Evolutionary conservation across 2,329 filamentous ascomycete genomes (phyloP).

Genomic region (Hypoxylon rubiginosum): DNA sequence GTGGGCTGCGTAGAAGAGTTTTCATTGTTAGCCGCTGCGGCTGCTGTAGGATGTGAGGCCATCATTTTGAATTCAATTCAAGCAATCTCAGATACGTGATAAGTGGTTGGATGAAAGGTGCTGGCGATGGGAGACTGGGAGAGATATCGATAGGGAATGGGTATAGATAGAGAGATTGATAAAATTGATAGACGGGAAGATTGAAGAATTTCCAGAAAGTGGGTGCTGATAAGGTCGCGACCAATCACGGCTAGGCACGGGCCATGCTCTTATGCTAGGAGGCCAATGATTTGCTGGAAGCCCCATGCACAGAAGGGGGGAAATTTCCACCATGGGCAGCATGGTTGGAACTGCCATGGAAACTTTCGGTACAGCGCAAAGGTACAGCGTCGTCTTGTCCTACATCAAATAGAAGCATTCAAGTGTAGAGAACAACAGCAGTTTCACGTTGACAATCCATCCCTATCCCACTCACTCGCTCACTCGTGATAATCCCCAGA

Average conservation of each 20-base stretch:
- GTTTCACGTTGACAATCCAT: conserved; percentile 15
- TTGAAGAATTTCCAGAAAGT: conserved; percentile 45
- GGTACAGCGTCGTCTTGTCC: conserved; percentile 7
- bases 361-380: conserved; percentile 18
- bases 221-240: conserved; percentile 40
- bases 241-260: conserved; percentile 33
- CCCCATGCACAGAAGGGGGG: conserved; percentile 35
- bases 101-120: conserved; percentile 22
- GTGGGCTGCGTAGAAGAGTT: conserved; percentile 84
- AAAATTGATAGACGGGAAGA: conserved; percentile 40
- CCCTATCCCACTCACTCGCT: not conserved
- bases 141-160: conserved; percentile 43
- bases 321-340: conserved; percentile 35
- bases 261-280: conserved; percentile 29
- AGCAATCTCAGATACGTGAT: conserved; percentile 26
- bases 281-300: conserved; percentile 22
- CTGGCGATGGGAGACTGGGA: conserved; percentile 28
- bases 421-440: conserved; percentile 17
- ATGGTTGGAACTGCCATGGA: conserved; percentile 16
- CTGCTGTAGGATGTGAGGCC: conserved; percentile 56
- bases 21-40: conserved; percentile 66
- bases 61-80: conserved; percentile 47
- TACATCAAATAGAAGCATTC: conserved; percentile 16
- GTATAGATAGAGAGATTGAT: conserved; percentile 36
- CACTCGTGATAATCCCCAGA: not conserved